Base-by-base conservation (phyloP, 2,329 filamentous ascomycete genomes). In the Colletotrichum sp. region DNA sequence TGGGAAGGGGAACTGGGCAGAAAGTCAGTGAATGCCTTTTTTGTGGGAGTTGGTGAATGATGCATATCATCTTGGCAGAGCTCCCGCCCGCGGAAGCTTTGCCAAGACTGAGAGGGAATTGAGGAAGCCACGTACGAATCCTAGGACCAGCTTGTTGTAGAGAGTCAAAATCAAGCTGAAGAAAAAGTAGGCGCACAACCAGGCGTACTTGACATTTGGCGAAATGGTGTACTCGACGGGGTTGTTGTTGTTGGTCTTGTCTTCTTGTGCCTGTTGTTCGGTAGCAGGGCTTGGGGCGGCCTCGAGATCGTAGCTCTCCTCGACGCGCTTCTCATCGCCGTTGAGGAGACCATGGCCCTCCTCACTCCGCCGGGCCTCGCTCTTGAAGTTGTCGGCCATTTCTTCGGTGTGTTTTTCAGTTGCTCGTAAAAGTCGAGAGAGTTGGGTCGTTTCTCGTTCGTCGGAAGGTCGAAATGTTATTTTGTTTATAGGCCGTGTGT, bases 61-160 rank as follows among this genome's bases (percentile, higher is more conserved):
- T 24, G 36, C n/a, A 13, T 52, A 30, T 32, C 28, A 55, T 69
- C 12, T 28, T 60, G 16, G 7, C 44, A 21, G 28, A 18, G 36
- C 28, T 16, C 18, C n/a, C 9, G 34, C 8, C 34, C 32, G 18
- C 16, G 9, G 67, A 15, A 69, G 60, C 32, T 49, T 13, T 52
- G 21, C 60, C 55, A 39, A 49, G 74, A 64, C 24, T 24, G 36
- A 55, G 36, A 28, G 24, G 52, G 30, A 16, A 15, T 49, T 24
- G 62, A 69, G 15, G 16, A 59, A 18, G 21, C 16, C 39, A 84
- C 85, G 79, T 81, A 89, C 88, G 81, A 86, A 86, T 79, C 88
- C 88, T 72, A 92, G 83, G 26, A 92, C 88, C 34, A 90, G 85
- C 82, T 92, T 92, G 84, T 92, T 92, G 81, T 91, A 92, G 26